Evolutionary conservation across 805 yeast genomes (phyloP).

Genomic region (Cyberlindnera japonica): DNA sequence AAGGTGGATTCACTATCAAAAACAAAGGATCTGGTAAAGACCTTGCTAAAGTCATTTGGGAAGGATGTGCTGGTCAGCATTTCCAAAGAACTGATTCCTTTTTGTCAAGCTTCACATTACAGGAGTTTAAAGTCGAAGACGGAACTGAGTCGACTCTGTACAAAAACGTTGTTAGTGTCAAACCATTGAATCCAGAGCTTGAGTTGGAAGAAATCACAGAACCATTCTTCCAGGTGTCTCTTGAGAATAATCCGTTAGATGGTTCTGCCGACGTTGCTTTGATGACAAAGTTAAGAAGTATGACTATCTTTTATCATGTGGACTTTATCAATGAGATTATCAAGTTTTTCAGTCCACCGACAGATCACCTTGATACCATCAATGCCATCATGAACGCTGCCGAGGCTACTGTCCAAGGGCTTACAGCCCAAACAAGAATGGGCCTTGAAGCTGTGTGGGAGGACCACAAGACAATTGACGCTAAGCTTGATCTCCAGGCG

Average conservation of each 20-base stretch:
- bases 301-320: slow-evolving; percentile 90
- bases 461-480: slow-evolving; percentile 86
- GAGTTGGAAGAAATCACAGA: slow-evolving; percentile 32
- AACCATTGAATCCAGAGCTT: slow-evolving; percentile 47
- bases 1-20: slow-evolving; percentile 71
- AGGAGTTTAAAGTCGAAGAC: slow-evolving; percentile 84
- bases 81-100: slow-evolving; percentile 78
- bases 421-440: slow-evolving; percentile 83
- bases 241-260: slow-evolving; percentile 85
- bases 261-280: slow-evolving; percentile 77
- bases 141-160: slow-evolving; percentile 77
- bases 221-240: slow-evolving; percentile 78
- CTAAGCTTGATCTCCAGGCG: slow-evolving; percentile 87
- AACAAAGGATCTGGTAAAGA: slow-evolving; percentile 33
- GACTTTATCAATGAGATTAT: slow-evolving; percentile 71
- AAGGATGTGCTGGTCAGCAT: slow-evolving; percentile 72
- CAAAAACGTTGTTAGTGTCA: slow-evolving; percentile 83
- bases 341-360: slow-evolving; percentile 82
- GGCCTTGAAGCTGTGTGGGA: slow-evolving; percentile 92
- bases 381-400: slow-evolving; percentile 93
- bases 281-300: slow-evolving; percentile 70
- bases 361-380: slow-evolving; percentile 78
- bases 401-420: slow-evolving; percentile 87
- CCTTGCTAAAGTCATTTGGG: slow-evolving; percentile 76
- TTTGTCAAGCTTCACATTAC: slow-evolving; percentile 64